phyloP scores from a whole-genome alignment of 371 early-diverging fungal genomes.

The Encephalitozoon cuniculi region DNA sequence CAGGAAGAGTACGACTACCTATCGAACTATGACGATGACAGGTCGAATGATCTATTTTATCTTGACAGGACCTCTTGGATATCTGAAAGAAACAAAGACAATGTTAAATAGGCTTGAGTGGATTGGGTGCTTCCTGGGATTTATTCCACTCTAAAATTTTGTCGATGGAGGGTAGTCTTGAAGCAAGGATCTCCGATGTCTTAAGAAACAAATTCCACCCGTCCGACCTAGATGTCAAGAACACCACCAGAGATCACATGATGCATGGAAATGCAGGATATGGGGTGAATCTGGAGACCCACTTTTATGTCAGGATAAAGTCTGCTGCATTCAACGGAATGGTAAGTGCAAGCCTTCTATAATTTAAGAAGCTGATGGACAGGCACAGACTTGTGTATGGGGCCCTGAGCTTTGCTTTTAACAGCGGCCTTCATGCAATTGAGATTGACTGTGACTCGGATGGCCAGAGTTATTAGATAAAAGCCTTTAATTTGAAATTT shows the following conservation, averaged over 20 bases:
- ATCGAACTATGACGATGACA: constrained; percentile 1
- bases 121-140: not conserved
- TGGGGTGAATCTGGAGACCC: not conserved
- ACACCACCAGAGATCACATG: not conserved
- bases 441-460: constrained; percentile 21
- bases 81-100: not conserved
- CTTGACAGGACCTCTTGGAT: not conserved
- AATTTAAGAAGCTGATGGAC: not conserved
- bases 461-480: not conserved
- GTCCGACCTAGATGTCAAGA: not conserved
- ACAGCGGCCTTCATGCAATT: constrained; percentile 5
- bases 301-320: not conserved
- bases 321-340: not conserved
- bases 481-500: not conserved
- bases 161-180: not conserved
- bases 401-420: constrained; percentile 8
- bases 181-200: not conserved
- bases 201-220: not conserved
- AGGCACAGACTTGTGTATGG: constrained; percentile 25
- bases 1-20: not conserved
- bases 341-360: not conserved
- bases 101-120: not conserved
- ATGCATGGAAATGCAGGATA: not conserved
- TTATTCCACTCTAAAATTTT: not conserved
- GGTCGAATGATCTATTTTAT: not conserved